These are phyloP conservation scores for Rhododendron vialii DNA, from an alignment of 148 eudicot genomes.

Conservation along the genomic window DNA sequence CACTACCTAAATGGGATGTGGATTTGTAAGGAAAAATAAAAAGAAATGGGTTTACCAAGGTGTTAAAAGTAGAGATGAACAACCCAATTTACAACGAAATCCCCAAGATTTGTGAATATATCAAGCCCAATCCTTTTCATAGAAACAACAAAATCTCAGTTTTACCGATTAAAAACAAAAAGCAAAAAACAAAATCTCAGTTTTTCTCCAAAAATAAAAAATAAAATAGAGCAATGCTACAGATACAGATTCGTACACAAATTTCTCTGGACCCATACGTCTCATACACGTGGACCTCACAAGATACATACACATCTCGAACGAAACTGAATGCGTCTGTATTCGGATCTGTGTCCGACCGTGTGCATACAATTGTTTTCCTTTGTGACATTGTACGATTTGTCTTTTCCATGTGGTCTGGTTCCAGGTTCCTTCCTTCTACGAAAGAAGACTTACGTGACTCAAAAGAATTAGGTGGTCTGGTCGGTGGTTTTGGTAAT, in stretches of 20 bases:
- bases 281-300: neutral
- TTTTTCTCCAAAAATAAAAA: too few relatives aligned
- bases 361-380: too few relatives aligned
- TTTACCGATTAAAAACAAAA: too few relatives aligned
- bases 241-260: too few relatives aligned
- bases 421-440: neutral
- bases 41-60: neutral
- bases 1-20: neutral
- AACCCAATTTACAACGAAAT: neutral
- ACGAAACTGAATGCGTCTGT: too few relatives aligned
- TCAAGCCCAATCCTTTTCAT: neutral
- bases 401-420: neutral
- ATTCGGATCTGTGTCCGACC: too few relatives aligned
- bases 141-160: neutral
- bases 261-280: neutral
- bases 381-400: neutral
- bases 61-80: neutral
- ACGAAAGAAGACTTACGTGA: neutral
- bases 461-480: neutral
- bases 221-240: neutral
- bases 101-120: neutral
- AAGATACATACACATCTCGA: neutral
- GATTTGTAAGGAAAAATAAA: neutral
- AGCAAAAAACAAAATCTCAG: too few relatives aligned
- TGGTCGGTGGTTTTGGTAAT: neutral